phyloP scores from a whole-genome alignment of 163 green algal genomes.

The Chloromonas sp. region DNA sequence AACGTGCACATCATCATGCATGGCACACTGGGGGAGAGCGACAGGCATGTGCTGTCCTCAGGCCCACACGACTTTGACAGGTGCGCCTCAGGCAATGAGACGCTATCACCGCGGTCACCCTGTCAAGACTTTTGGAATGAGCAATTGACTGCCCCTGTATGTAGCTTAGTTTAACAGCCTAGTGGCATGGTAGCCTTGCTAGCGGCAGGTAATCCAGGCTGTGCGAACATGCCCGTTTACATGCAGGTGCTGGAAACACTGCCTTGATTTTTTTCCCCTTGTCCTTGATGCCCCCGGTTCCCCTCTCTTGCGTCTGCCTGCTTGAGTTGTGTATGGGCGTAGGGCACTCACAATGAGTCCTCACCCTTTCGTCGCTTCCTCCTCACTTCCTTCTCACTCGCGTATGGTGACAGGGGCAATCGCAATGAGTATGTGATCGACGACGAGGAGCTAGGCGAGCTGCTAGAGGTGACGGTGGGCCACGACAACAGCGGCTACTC shows the following conservation, averaged over 20 bases:
- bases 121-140: neutral
- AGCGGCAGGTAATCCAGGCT: too few species aligned
- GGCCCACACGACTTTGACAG: conserved; percentile 42
- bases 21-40: conserved; percentile 33
- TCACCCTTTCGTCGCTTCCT: too few species aligned
- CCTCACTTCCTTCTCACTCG: too few species aligned
- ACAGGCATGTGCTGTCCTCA: conserved; percentile 34
- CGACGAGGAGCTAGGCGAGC: conserved; percentile 49
- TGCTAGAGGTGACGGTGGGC: conserved; percentile 46
- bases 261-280: too few species aligned
- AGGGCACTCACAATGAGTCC: too few species aligned
- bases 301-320: too few species aligned
- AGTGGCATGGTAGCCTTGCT: too few species aligned
- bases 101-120: neutral
- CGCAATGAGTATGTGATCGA: conserved; percentile 49
- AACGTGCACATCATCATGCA: conserved; percentile 59
- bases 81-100: conserved; percentile 14
- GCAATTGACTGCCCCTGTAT: neutral
- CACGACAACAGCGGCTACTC: conserved; percentile 45
- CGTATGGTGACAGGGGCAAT: conserved; percentile 13
- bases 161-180: too few species aligned
- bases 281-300: too few species aligned
- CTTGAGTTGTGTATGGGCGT: too few species aligned
- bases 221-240: too few species aligned
- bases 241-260: too few species aligned